A percentile compares a stretch with the other conserved stretches of the same genome.
phyloP scores from a whole-genome alignment of 306 rosid species.

The Ochetophila trinervis region DNA sequence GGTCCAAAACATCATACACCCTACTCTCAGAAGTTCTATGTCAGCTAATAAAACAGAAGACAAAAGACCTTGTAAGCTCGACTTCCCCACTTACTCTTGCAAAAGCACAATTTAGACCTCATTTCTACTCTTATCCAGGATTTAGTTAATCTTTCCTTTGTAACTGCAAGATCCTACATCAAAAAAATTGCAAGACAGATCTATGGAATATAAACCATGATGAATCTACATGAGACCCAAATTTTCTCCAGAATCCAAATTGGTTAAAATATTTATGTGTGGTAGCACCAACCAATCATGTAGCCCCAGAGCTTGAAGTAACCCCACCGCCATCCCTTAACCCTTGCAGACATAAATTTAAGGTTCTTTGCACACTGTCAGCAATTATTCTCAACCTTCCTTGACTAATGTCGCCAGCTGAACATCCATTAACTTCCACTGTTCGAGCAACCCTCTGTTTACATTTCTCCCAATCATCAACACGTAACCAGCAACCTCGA shows the following conservation, averaged over 20 bases:
- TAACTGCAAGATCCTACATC: constrained; percentile 29
- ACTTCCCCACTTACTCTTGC: constrained; percentile 15
- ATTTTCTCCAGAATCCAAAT: constrained; percentile 11
- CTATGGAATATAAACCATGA: constrained; percentile 16
- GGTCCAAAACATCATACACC: constrained; percentile 32
- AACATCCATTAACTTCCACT: constrained; percentile 59
- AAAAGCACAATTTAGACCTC: constrained; percentile 7
- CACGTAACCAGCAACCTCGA: constrained; percentile 83
- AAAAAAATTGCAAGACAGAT: constrained; percentile 16
- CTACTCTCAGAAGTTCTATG: constrained; percentile 35
- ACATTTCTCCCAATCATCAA: constrained; percentile 94
- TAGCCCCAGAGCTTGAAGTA: constrained; percentile 54
- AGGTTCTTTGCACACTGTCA: constrained; percentile 77
- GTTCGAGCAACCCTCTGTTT: constrained; percentile 66
- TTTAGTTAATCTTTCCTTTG: constrained; percentile 19
- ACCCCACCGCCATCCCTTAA: constrained; percentile 71
- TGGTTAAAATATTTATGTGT: constrained; percentile 18
- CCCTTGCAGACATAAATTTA: constrained; percentile 80
- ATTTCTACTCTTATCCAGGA: constrained; percentile 16
- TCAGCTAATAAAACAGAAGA: constrained; percentile 32
- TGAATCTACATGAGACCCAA: constrained; percentile 20
- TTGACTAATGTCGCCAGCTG: constrained; percentile 67
- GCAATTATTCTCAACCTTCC: constrained; percentile 93
- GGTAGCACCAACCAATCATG: constrained; percentile 38
- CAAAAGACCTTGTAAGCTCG: constrained; percentile 26